Evolutionary conservation across 306 rosid species (phyloP).

Genomic region (Vicia villosa): DNA sequence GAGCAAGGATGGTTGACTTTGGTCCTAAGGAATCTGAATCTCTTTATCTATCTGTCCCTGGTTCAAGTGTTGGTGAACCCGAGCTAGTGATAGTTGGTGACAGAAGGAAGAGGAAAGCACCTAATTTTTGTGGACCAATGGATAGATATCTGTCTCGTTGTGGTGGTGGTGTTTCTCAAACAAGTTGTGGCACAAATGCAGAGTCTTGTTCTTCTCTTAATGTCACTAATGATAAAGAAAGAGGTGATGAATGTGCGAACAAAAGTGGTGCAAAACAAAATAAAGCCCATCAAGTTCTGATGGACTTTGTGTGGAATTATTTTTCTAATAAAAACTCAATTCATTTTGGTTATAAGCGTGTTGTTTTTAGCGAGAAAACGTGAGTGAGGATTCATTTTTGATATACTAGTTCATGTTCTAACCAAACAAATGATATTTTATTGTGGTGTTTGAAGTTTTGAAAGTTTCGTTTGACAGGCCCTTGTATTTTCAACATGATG

Average conservation of each 20-base stretch:
- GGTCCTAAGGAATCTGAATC: conserved; percentile 75
- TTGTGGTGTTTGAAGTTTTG: conserved; percentile 38
- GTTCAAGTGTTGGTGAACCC: conserved; percentile 57
- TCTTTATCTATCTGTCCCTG: conserved; percentile 66
- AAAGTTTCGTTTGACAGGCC: conserved; percentile 60
- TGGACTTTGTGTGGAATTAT: conserved; percentile 88
- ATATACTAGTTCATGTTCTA: conserved; percentile 11
- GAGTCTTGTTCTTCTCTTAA: conserved; percentile 30
- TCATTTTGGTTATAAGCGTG: conserved; percentile 46
- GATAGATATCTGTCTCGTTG: conserved; percentile 41
- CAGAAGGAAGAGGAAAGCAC: conserved; percentile 38
- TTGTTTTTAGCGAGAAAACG: conserved; percentile 66
- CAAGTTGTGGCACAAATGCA: conserved; percentile 34
- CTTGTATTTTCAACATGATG: conserved; percentile 90
- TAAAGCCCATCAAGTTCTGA: conserved; percentile 62
- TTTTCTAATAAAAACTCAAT: conserved; percentile 54
- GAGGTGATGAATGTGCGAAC: conserved; percentile 21
- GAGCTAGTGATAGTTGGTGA: conserved; percentile 28
- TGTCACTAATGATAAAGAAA: conserved; percentile 30
- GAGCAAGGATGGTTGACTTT: conserved; percentile 72
- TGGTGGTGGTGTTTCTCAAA: conserved; percentile 29
- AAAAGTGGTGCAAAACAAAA: conserved; percentile 39
- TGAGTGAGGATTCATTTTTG: conserved; percentile 41
- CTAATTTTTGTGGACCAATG: conserved; percentile 45
- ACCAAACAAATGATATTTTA: conserved; percentile 28